Percentiles rank a stretch among this genome's conserved stretches.
phyloP scores from a whole-genome alignment of 2,329 filamentous ascomycete species.

The Epichloe uncinata region DNA sequence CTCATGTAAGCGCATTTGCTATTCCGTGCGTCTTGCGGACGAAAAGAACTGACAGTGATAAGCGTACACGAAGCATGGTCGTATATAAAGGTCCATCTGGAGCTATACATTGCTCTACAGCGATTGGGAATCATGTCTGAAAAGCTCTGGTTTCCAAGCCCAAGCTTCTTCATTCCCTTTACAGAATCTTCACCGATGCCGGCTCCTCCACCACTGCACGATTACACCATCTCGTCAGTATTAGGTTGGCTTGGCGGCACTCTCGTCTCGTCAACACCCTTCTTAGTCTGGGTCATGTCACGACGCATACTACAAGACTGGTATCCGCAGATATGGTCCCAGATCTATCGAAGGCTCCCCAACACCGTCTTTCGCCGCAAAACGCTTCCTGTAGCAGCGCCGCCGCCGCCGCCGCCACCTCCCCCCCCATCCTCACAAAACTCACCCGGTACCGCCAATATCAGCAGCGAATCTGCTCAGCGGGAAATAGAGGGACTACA shows the following conservation, averaged over 20 bases:
- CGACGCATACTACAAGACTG: constrained; percentile 24
- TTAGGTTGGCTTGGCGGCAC: constrained; percentile 29
- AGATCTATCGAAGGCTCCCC: constrained; percentile 28
- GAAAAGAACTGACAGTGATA: constrained; percentile 5
- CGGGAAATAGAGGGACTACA: not conserved
- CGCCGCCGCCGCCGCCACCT: constrained; percentile 10
- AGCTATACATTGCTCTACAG: constrained; percentile 39
- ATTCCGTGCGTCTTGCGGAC: too few relatives aligned
- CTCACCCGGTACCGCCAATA: not conserved
- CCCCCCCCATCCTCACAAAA: constrained; percentile 3
- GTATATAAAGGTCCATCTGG: constrained; percentile 36
- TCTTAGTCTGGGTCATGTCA: constrained; percentile 32
- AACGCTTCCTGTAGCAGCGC: constrained; percentile 9
- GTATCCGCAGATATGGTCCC: constrained; percentile 22
- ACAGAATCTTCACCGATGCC: constrained; percentile 35
- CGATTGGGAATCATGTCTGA: constrained; percentile 33
- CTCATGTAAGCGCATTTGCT: constrained; percentile 14
- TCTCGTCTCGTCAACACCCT: constrained; percentile 31
- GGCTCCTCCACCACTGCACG: constrained; percentile 28
- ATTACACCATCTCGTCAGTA: constrained; percentile 25
- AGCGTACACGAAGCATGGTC: constrained; percentile 22
- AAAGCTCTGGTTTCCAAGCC: constrained; percentile 28
- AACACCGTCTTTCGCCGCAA: constrained; percentile 21
- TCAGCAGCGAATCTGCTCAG: not conserved
- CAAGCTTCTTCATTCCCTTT: constrained; percentile 42